Evolutionary conservation across 164 flowering plant species (phyloP).

Genomic region (Nelumbo lutea): DNA sequence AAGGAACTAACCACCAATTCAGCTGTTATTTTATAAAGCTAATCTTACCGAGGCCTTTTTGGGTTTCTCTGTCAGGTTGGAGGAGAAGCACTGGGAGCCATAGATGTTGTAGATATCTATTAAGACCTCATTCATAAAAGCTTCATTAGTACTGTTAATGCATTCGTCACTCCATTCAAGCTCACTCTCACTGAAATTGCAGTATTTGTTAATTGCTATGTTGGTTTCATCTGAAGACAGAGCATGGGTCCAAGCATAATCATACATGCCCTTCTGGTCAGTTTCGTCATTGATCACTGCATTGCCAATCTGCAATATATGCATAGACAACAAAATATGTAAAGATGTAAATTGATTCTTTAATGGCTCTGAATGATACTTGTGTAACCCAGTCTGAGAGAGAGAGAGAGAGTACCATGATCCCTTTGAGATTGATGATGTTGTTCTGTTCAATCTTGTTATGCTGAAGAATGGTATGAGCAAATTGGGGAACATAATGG

Average conservation of each 20-base stretch:
- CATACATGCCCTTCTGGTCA: slow-evolving; percentile 48
- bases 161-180: slow-evolving; percentile 9
- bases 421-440: slow-evolving; percentile 50
- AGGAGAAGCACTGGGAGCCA: slow-evolving; percentile 42
- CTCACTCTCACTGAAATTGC: slow-evolving; percentile 37
- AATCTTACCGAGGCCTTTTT: slow-evolving; percentile 29
- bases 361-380: no score
- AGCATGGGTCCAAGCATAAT: slow-evolving; percentile 58
- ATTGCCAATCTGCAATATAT: slow-evolving; percentile 64
- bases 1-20: no score
- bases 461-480: slow-evolving; percentile 46
- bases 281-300: slow-evolving; percentile 60
- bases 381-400: background rate
- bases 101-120: slow-evolving; percentile 65
- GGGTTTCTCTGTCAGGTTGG: slow-evolving; percentile 34
- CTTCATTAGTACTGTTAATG: slow-evolving; percentile 7
- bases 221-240: slow-evolving; percentile 35
- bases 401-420: slow-evolving; percentile 24
- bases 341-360: no score
- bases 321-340: no score
- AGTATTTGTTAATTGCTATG: slow-evolving; percentile 19
- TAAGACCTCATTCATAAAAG: background rate
- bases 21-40: no score
- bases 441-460: slow-evolving; percentile 32
- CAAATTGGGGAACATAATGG: slow-evolving; percentile 68